A percentile compares a stretch with the other conserved stretches of the same genome.
Conservation (phyloP, 352 stramenopile species). For the Achlya hypogyna region DNA sequence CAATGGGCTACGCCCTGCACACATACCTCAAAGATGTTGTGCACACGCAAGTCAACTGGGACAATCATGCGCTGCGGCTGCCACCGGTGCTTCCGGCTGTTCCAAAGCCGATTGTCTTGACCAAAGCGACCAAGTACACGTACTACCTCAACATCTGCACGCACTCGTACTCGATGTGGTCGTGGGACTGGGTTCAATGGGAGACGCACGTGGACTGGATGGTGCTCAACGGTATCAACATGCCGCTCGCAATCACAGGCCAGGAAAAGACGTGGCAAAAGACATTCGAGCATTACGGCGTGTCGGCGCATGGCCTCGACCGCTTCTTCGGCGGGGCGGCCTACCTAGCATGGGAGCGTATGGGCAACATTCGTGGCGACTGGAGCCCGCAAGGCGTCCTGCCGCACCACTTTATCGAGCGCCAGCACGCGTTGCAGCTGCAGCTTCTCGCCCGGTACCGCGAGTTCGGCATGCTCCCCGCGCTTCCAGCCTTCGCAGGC, state of each 20-base stretch:
- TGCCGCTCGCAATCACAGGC: conserved; percentile 83
- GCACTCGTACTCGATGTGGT: conserved; percentile 84
- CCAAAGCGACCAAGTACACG: conserved; percentile 61
- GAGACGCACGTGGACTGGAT: conserved; percentile 90
- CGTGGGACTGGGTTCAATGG: conserved; percentile 82
- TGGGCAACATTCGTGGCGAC: conserved; percentile 82
- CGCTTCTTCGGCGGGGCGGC: conserved; percentile 85
- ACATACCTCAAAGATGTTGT: conserved; percentile 67
- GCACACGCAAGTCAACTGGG: conserved; percentile 71
- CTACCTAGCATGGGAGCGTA: conserved; percentile 82
- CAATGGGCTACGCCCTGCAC: conserved; percentile 64
- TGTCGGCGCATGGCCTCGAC: conserved; percentile 60
- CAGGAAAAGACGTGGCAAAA: conserved; percentile 85
- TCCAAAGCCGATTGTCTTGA: conserved; percentile 22
- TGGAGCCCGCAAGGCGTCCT: conserved; percentile 70
- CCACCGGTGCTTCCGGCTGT: conserved; percentile 42
- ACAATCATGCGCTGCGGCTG: conserved; percentile 59
- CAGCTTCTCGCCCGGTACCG: conserved; percentile 72
- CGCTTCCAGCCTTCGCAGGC: conserved; percentile 80
- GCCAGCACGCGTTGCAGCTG: conserved; percentile 63
- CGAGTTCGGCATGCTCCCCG: conserved; percentile 85
- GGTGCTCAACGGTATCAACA: conserved; percentile 86
- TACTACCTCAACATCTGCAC: conserved; percentile 92
- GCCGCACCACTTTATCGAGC: conserved; percentile 75
- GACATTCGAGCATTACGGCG: conserved; percentile 77